Conservation (phyloP, 768 basidiomycete genomes). For the Termitomyces sp. region DNA sequence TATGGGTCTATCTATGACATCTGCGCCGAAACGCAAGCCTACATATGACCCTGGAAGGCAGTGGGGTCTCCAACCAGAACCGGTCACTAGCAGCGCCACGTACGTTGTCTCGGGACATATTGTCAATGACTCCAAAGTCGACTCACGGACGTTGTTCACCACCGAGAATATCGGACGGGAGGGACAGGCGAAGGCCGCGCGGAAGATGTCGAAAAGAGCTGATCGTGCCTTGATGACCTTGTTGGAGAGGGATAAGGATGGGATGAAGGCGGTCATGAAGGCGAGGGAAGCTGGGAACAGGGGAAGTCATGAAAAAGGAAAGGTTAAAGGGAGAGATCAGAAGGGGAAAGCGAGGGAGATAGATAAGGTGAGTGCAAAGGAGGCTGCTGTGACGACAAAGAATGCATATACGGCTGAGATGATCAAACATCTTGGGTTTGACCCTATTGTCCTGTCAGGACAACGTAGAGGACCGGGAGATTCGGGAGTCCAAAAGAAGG, state of each 20-base stretch:
- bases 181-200: conserved; percentile 70
- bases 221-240: conserved; percentile 59
- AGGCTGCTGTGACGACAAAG: conserved; percentile 22
- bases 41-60: conserved; percentile 67
- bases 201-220: conserved; percentile 51
- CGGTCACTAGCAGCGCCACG: conserved; percentile 40
- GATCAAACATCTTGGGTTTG: conserved; percentile 74
- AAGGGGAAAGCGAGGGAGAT: conserved; percentile 11
- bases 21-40: conserved; percentile 46
- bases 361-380: conserved; percentile 2
- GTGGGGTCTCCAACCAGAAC: conserved; percentile 67
- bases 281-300: conserved; percentile 42
- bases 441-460: conserved; percentile 59
- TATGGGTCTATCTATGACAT: conserved; percentile 57
- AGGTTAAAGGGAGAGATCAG: conserved; percentile 18
- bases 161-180: conserved; percentile 75
- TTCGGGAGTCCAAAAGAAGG: conserved; percentile 52
- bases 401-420: conserved; percentile 59
- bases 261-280: conserved; percentile 57
- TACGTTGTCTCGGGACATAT: conserved; percentile 83
- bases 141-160: conserved; percentile 42
- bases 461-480: conserved; percentile 32
- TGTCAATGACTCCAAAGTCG: conserved; percentile 41
- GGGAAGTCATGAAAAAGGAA: conserved; percentile 14
- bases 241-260: conserved; percentile 60